A percentile compares a stretch with the other conserved stretches of the same genome.
phyloP scores from a whole-genome alignment of 2,329 filamentous ascomycete genomes.

The Phyllosticta citriasiana region DNA sequence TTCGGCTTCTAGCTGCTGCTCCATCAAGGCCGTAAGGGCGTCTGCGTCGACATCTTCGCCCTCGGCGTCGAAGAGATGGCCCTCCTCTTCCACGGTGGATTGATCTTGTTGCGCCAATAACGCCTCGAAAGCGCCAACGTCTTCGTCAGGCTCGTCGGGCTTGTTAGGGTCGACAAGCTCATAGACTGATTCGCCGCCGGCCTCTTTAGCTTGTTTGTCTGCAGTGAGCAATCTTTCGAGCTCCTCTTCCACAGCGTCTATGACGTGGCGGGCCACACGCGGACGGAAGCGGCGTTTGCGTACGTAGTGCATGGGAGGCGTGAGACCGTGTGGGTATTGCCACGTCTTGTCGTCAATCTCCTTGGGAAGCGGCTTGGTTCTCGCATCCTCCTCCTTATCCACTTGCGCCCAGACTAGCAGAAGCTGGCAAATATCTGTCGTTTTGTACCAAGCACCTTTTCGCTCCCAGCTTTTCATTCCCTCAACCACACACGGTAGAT shows the following conservation, averaged over 20 bases:
- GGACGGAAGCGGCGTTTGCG: slow-evolving; percentile 75
- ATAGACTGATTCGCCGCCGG: slow-evolving; percentile 45
- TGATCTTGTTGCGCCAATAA: slow-evolving; percentile 26
- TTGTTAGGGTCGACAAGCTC: slow-evolving; percentile 43
- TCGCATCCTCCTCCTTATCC: slow-evolving; percentile 42
- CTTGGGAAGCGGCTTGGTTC: slow-evolving; percentile 51
- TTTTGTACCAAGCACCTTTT: slow-evolving; percentile 74
- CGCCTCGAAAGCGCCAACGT: slow-evolving; percentile 24
- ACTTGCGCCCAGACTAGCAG: slow-evolving; percentile 65
- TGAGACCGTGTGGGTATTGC: slow-evolving; percentile 75
- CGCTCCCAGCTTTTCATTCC: slow-evolving; percentile 91
- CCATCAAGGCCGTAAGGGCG: slow-evolving; percentile 22
- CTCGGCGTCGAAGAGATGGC: slow-evolving; percentile 33
- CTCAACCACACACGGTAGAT: slow-evolving; percentile 78
- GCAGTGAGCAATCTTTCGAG: slow-evolving; percentile 64
- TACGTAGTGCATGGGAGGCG: slow-evolving; percentile 79
- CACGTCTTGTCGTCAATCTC: slow-evolving; percentile 60
- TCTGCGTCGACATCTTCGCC: slow-evolving; percentile 35
- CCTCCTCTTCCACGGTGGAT: slow-evolving; percentile 19
- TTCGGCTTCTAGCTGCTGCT: slow-evolving; percentile 24
- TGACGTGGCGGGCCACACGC: slow-evolving; percentile 70
- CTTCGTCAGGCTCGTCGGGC: slow-evolving; percentile 19
- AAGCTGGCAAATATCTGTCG: slow-evolving; percentile 83
- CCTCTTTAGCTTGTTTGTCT: slow-evolving; percentile 47
- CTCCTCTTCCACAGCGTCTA: slow-evolving; percentile 72